These are phyloP conservation scores for Penicillium argentinense DNA, from an alignment of 495 filamentous ascomycete species.

Conservation along the genomic window DNA sequence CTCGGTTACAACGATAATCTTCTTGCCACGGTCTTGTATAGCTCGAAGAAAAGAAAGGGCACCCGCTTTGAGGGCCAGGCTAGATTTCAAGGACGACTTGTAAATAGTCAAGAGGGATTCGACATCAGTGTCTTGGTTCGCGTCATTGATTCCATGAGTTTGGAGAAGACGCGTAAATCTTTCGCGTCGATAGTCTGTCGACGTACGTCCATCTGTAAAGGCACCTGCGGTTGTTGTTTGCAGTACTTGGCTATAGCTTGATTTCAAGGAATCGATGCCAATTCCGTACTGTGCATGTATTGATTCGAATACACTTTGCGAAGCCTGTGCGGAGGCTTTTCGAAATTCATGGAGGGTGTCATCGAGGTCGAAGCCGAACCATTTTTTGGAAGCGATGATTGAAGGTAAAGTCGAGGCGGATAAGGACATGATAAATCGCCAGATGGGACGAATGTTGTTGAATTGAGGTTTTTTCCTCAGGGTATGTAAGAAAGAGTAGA, in stretches of 20 bases:
- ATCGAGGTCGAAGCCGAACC: conserved; percentile 45
- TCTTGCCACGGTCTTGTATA: conserved; percentile 26
- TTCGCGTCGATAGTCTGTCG: conserved; percentile 36
- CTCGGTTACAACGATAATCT: conserved; percentile 36
- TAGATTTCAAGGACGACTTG: conserved; percentile 13
- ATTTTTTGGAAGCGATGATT: conserved; percentile 18
- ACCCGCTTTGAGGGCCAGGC: conserved; percentile 27
- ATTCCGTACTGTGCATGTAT: conserved; percentile 7
- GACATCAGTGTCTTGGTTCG: background rate
- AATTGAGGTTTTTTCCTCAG: background rate
- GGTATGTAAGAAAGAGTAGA: conserved; percentile 1
- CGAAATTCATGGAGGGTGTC: conserved; percentile 45
- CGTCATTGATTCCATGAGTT: conserved; percentile 9
- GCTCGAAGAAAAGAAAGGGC: conserved; percentile 22
- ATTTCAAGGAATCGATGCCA: conserved; percentile 14
- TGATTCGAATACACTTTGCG: conserved; percentile 21
- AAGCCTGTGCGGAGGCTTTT: conserved; percentile 29
- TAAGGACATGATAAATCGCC: background rate
- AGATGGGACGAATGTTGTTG: background rate
- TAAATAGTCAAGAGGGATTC: conserved; percentile 24
- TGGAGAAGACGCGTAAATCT: conserved; percentile 32
- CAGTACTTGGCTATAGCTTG: conserved; percentile 28
- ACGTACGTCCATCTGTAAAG: conserved; percentile 37
- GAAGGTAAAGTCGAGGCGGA: background rate
- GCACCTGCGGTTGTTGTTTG: conserved; percentile 28